Base-by-base conservation (phyloP, 805 yeast genomes). In the Vanderwaltozyma yarrowii region DNA sequence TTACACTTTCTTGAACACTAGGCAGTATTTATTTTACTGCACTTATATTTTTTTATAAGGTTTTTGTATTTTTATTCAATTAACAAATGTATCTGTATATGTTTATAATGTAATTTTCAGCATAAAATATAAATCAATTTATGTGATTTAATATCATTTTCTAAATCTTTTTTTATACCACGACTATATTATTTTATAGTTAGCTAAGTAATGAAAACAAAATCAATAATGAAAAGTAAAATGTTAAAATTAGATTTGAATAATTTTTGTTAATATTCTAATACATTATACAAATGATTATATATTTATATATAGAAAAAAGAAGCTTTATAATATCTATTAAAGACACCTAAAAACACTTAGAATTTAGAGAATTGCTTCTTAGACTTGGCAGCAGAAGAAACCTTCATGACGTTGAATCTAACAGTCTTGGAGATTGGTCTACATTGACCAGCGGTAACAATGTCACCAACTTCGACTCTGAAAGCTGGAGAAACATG, bases 401-500 rank as follows among this genome's bases (percentile, higher is more conserved):
- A 74, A 65, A 92, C 95, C 75, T 88, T 87, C 66, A 92, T 76
- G 65, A 92, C 99, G 80, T 92, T 92, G 85, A 92, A 92, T 84
- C 98, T 89, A 64, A 92, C 96, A 61, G 99, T 92, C 77, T 92
- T 92, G 65, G 98, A 92, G 70, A 92, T 74, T 65, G 99, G 99
- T 81, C 98, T 89, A 83, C 98, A 92, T 78, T 92, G 98, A 70
- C 99, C 99, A 71, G 92, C 96, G 62, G 95, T 88, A 64, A 92
- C 98, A 56, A 82, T 76, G 68, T 92, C 99, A 80, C 98, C 99
- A 70, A 88, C 97, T 70, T 74, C 74, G 62, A 89, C 96, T 77
- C 99, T 94, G 97, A 92, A 92, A 73, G 97, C 97, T 75, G 99
- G 99, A 56, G 97, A 89, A 65, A 92, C 85, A 78, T 92, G 99